Evolutionary conservation across 169 alveolate genomes (phyloP), one percentile per base, ranked within the genome.

Genomic region (Plasmodium vivax): DNA sequence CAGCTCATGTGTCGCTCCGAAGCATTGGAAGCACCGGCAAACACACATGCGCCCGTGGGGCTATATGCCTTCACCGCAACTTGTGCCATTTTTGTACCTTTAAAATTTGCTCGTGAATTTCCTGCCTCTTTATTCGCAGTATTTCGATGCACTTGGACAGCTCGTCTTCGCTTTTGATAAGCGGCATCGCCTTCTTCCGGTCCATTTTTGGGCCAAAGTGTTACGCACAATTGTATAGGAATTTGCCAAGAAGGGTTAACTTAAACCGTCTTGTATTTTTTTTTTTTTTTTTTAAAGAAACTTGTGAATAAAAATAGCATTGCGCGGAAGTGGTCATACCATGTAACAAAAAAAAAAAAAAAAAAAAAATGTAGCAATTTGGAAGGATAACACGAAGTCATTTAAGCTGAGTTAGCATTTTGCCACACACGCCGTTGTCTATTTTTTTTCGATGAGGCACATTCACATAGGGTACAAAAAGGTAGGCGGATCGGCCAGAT

Each of bases 131-230:
- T 84, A 97, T 98, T 94, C 96, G 97, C 36, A 98, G 88, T 1
- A 97, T 96, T 95, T 98, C 99, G 72, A 98, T 95, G 82, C 97
- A 95, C 77, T 96, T 96, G 30, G 98, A 97, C 56, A 98, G 97
- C 92, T 98, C 98, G 84, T 97, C 97, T 82, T 98, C 95, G 74
- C 72, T 91, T 82, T 91, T 91, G 45, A 91, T 80, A 41, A 91
- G 71, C 19, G 95, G 95, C 74, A 58, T 82, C n/a, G 74, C 72
- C 56, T 91, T 91, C 54, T 91, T 47, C 72, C 68, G 84, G 36
- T 82, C 92, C 95, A 91, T 91, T 90, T 79, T 90, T 80, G 36
- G 47, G 27, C 9, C 47, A 62, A 23, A 74, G 9, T n/a, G 27
- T 85, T 72, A 68, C 32, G 36, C 16, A 30, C 32, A 68, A 9